Conservation (phyloP, 1,284 basidiomycete species). For the Phylloporus sp. region DNA sequence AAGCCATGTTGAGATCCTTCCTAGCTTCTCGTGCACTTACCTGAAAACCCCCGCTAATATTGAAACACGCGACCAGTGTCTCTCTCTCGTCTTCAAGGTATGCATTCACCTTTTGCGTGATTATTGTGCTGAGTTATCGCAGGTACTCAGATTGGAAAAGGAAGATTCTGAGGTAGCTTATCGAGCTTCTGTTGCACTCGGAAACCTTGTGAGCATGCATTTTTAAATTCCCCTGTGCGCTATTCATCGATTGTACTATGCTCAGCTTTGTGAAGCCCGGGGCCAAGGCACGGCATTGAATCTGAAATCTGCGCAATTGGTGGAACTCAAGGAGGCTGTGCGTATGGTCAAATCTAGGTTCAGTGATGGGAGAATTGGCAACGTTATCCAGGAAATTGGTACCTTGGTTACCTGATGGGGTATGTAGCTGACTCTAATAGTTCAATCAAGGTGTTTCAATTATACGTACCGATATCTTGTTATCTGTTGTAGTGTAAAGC, state of each 20-base stretch:
- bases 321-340: slow-evolving; percentile 52
- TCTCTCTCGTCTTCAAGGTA: slow-evolving; percentile 60
- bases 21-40: slow-evolving; percentile 69
- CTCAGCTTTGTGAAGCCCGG: slow-evolving; percentile 59
- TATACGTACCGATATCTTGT: neutral
- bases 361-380: slow-evolving; percentile 64
- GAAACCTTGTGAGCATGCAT: slow-evolving; percentile 75
- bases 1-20: slow-evolving; percentile 16
- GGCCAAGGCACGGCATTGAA: slow-evolving; percentile 46
- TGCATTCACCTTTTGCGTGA: slow-evolving; percentile 20
- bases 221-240: neutral
- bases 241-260: neutral
- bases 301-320: slow-evolving; percentile 43
- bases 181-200: slow-evolving; percentile 85
- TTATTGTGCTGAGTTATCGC: slow-evolving; percentile 22
- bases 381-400: slow-evolving; percentile 58
- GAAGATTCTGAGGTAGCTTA: slow-evolving; percentile 87
- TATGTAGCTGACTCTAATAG: neutral
- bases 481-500: neutral
- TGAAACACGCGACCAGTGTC: slow-evolving; percentile 45
- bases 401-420: slow-evolving; percentile 34
- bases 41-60: slow-evolving; percentile 52
- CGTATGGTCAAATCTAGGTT: slow-evolving; percentile 53
- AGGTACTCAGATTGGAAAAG: slow-evolving; percentile 74
- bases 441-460: neutral